Conservation (phyloP, 2,329 filamentous ascomycete species). For the Penicillium sp. region DNA sequence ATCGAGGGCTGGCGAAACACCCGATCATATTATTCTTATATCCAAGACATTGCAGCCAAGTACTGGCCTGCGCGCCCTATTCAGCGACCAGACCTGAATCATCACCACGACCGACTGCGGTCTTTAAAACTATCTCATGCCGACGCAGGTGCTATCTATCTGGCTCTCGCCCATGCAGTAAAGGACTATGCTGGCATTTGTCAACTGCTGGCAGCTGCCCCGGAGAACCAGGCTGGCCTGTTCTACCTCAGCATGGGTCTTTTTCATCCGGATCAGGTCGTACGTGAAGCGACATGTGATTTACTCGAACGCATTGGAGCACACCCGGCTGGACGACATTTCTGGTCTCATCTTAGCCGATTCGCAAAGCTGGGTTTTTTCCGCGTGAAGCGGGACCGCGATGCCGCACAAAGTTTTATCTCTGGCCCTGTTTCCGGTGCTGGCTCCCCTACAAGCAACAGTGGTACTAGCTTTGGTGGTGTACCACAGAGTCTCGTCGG, state of each 20-base stretch:
- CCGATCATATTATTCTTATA: conserved; percentile 91
- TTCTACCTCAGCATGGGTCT: conserved; percentile 90
- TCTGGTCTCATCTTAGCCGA: conserved; percentile 81
- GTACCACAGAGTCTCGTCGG: conserved; percentile 39
- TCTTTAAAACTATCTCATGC: conserved; percentile 73
- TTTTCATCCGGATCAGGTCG: conserved; percentile 82
- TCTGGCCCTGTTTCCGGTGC: conserved; percentile 20
- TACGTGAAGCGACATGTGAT: conserved; percentile 73
- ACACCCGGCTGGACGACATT: conserved; percentile 89
- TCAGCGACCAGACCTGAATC: conserved; percentile 67
- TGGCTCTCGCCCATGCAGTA: conserved; percentile 73
- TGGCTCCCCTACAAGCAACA: conserved; percentile 13
- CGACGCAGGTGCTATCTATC: conserved; percentile 80
- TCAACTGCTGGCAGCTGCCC: conserved; percentile 76
- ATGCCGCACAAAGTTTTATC: conserved; percentile 30
- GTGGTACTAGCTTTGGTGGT: conserved; percentile 25
- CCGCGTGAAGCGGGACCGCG: conserved; percentile 68
- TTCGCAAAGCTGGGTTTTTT: conserved; percentile 87
- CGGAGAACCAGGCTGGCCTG: conserved; percentile 80
- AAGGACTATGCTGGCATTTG: conserved; percentile 82
- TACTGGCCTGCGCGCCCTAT: conserved; percentile 40
- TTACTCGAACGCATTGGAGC: conserved; percentile 78
- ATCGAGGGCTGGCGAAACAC: conserved; percentile 98
- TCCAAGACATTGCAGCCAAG: conserved; percentile 62
- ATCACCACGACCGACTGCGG: conserved; percentile 88